Evolutionary conservation across 2,329 filamentous ascomycete genomes (phyloP).

Genomic region (Alternaria sp.): DNA sequence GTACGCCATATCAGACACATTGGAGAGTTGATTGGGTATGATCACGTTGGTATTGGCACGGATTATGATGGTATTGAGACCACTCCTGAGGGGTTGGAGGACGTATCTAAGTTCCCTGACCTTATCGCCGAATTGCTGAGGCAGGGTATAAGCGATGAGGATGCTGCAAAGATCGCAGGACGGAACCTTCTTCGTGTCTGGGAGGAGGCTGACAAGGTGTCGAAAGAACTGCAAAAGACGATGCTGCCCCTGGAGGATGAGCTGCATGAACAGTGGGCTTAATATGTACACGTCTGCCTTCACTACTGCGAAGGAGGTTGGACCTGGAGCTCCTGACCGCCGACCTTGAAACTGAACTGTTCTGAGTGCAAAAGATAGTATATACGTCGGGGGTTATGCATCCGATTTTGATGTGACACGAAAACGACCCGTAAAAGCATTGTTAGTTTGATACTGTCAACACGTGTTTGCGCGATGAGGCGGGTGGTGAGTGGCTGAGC

Average conservation of each 20-base stretch:
- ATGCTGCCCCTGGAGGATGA: conserved; percentile 54
- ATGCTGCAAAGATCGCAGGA: conserved; percentile 78
- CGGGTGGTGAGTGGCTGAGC: conserved; percentile 8
- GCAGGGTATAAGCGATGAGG: conserved; percentile 74
- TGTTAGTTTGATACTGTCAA: not conserved
- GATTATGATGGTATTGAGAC: conserved; percentile 82
- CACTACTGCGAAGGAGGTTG: not conserved
- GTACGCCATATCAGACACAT: conserved; percentile 83
- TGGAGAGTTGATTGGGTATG: conserved; percentile 81
- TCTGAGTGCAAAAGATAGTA: not conserved
- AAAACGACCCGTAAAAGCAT: not conserved
- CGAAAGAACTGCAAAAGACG: conserved; percentile 65
- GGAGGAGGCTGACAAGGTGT: conserved; percentile 77
- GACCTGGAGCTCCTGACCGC: not conserved
- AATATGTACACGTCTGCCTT: not conserved
- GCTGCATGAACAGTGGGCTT: conserved; percentile 35
- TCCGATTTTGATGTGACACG: not conserved
- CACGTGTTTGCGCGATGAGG: conserved; percentile 1
- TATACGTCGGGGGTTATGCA: not conserved
- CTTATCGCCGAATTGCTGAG: conserved; percentile 76
- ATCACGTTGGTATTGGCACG: conserved; percentile 85
- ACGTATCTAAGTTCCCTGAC: conserved; percentile 82
- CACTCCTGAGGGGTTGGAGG: conserved; percentile 77
- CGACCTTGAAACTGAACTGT: not conserved
- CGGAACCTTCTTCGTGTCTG: conserved; percentile 85